Evolutionary conservation across 345 rosid species (phyloP), one percentile per base, ranked within the genome.

Genomic region (Adansonia digitata): DNA sequence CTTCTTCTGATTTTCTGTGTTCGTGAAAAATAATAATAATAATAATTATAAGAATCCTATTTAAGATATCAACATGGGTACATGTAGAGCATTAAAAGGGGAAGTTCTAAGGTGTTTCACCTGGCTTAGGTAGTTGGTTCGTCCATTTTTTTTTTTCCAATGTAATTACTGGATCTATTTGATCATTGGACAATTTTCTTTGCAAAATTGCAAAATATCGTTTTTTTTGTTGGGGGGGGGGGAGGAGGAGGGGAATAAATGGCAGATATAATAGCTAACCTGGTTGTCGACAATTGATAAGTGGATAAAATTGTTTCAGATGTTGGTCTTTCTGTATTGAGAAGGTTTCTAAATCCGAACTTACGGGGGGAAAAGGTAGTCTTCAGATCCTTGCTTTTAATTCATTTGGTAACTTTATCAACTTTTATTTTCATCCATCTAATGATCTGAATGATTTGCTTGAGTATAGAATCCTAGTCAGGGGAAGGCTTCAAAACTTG

Each of bases 301-400:
- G n/a, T 72, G 18, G 31, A 31, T 57, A 45, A 70, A 74, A 81
- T 84, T 77, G 77, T 63, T 82, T 77, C 93, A 95, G 99, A 91
- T 85, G 93, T 91, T 77, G 99, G 99, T 51, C 96, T 95, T 79
- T 90, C 97, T 43, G 85, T 95, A 66, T 84, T 95, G 81, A 86
- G 88, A 81, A 88, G 94, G 77, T 95, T 93, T 84, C 85, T 95
- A 86, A 12, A 83, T 57, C 91, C 97, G 56, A 78, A 86, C 12
- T 84, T 86, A 77, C 26, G 75, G 13, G 27, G 74, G 9, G 42
- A 80, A 74, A 80, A 89, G 97, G 99, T 95, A 85, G 79, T 61
- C 83, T 82, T 65, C 60, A 63, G 73, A 73, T 29, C 66, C 74
- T 46, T 56, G 42, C 60, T 62, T 27, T 55, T 24, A 31, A 53